A percentile compares a stretch with the other conserved stretches of the same genome.
Evolutionary conservation across 179 eudicot species (phyloP).

Genomic region (Beta macrorhiza): DNA sequence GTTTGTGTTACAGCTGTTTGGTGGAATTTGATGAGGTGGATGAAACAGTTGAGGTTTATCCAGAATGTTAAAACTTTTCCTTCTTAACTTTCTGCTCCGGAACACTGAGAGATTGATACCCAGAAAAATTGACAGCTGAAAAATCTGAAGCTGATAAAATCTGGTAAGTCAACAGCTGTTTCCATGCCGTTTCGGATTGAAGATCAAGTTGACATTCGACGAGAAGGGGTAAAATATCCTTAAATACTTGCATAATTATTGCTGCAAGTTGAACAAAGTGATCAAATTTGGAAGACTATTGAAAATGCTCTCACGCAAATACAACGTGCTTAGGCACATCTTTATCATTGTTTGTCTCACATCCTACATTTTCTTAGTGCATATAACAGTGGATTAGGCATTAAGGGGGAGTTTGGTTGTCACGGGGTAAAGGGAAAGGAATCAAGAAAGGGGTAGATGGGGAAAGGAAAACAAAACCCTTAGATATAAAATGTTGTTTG

Average conservation of each 20-base stretch:
- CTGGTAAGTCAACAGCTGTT: background rate
- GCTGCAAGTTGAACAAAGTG: background rate
- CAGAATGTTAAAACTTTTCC: constrained; percentile 11
- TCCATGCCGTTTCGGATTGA: constrained; percentile 1
- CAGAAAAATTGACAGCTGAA: background rate
- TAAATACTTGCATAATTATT: background rate
- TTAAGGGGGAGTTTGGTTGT: too few relatives aligned
- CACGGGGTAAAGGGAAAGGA: too few relatives aligned
- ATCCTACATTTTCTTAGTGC: background rate
- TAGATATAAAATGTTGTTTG: too few relatives aligned
- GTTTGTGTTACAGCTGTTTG: constrained; percentile 10
- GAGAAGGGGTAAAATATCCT: background rate
- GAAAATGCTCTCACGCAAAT: background rate
- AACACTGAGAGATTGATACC: constrained; percentile 5
- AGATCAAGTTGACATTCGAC: background rate
- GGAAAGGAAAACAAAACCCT: too few relatives aligned
- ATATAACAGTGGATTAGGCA: background rate
- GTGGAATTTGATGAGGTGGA: constrained; percentile 30
- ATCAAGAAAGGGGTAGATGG: too few relatives aligned
- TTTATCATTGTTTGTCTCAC: background rate
- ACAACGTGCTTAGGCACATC: background rate
- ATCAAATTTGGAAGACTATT: background rate
- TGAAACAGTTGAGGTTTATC: constrained; percentile 23
- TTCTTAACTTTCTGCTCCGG: background rate
- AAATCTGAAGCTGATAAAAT: background rate